Percentiles rank a stretch among this genome's conserved stretches.
Evolutionary conservation across 176 grass and related monocot species (phyloP).

Genomic region (Puya raimondii): DNA sequence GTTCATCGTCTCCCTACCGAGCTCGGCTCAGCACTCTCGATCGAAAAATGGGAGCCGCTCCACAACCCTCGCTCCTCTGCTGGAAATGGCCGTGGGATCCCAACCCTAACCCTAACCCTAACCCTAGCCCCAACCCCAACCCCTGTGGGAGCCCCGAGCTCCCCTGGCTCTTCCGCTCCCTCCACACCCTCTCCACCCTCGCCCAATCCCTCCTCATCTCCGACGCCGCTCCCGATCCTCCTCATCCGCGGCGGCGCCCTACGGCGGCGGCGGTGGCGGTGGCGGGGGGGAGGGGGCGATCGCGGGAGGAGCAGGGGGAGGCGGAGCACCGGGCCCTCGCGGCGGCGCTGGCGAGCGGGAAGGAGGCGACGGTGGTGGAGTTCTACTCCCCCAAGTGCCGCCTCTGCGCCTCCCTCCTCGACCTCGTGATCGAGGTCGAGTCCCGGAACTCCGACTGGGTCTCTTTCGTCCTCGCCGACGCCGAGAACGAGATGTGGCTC

Average conservation of each 20-base stretch:
- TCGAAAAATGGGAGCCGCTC: conserved; percentile 27
- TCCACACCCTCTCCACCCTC: conserved; percentile 49
- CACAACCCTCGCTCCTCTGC: conserved; percentile 51
- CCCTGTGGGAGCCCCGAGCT: conserved; percentile 58
- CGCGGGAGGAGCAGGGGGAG: conserved; percentile 41
- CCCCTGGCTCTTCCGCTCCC: conserved; percentile 74
- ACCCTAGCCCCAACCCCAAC: conserved; percentile 6
- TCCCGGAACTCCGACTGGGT: conserved; percentile 25
- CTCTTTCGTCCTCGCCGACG: conserved; percentile 75
- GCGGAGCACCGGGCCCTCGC: conserved; percentile 68
- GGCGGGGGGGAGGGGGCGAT: background rate
- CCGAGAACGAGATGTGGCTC: conserved; percentile 87
- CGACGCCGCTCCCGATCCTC: conserved; percentile 22
- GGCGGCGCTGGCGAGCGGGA: conserved; percentile 49
- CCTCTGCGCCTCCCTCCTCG: conserved; percentile 67
- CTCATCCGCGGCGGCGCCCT: background rate
- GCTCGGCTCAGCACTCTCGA: no score
- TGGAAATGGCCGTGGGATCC: conserved; percentile 69
- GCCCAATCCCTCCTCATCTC: conserved; percentile 63
- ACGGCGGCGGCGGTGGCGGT: background rate
- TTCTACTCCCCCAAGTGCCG: conserved; percentile 87
- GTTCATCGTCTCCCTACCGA: no score
- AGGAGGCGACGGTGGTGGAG: conserved; percentile 62
- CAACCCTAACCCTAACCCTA: conserved; percentile 4
- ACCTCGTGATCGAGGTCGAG: conserved; percentile 49